These are phyloP conservation scores for Cylindrotheca fusiformis DNA, from an alignment of 108 stramenopile species.

Conservation along the genomic window DNA sequence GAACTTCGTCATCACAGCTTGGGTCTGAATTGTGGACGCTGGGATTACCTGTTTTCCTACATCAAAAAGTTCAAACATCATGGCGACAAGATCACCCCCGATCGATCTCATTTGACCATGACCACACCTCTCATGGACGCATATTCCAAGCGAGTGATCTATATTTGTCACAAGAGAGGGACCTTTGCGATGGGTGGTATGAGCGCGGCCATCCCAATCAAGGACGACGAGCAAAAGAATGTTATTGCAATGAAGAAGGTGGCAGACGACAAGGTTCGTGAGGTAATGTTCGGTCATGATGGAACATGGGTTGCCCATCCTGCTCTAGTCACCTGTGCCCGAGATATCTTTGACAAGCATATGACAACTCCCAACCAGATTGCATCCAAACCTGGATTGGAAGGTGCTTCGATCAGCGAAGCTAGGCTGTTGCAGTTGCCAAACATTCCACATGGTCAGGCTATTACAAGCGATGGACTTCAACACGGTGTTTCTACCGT, in stretches of 20 bases:
- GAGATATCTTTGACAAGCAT: conserved; percentile 85
- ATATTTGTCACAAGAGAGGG: conserved; percentile 93
- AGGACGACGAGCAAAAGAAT: conserved; percentile 75
- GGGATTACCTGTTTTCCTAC: conserved; percentile 94
- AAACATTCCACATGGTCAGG: conserved; percentile 52
- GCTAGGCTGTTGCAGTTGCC: conserved; percentile 65
- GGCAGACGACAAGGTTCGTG: conserved; percentile 85
- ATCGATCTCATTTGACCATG: conserved; percentile 88
- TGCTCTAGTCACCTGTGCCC: conserved; percentile 81
- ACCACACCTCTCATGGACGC: conserved; percentile 85
- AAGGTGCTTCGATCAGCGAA: conserved; percentile 59
- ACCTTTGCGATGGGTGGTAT: conserved; percentile 96
- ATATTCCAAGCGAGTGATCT: conserved; percentile 87
- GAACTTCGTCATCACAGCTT: conserved; percentile 90
- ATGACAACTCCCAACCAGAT: conserved; percentile 89
- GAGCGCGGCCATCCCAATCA: conserved; percentile 90
- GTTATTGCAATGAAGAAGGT: conserved; percentile 79
- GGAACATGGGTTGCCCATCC: conserved; percentile 98
- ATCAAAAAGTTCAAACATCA: conserved; percentile 91
- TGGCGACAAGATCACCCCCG: conserved; percentile 76
- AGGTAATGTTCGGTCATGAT: conserved; percentile 90
- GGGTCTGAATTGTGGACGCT: conserved; percentile 95
- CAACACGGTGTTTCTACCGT: conserved; percentile 82
- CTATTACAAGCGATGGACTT: conserved; percentile 74
- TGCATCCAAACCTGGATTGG: conserved; percentile 49